Base-by-base conservation (phyloP, 371 early-diverging fungal genomes). In the Mucor racemosus region DNA sequence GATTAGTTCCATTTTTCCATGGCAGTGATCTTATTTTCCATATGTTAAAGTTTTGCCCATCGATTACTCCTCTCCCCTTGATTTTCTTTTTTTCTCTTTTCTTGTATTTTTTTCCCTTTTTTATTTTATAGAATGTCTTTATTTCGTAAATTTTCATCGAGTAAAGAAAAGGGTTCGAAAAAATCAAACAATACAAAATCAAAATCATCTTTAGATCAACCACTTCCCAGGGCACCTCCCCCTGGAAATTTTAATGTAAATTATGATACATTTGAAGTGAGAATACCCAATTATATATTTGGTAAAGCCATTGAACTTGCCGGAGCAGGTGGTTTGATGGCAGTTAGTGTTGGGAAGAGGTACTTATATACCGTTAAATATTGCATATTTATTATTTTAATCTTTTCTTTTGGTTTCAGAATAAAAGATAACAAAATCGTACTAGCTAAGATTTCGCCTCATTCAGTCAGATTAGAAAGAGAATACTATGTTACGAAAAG, bases 401-500 rank as follows among this genome's bases (percentile, higher is more conserved):
- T 40, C 4, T n/a, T 53, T 33, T 5, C 7, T 8, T 56, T 14
- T 17, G 35, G 5, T 13, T 39, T 6, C 26, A 76, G 78, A 65
- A 58, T 62, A 15, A 65, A 31, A 31, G 78, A 80, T 50, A 62
- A 71, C 39, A 62, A 63, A 11, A 64, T 73, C 15, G 74, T 80
- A 1, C 38, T 80, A 9, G 81, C 72, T 14, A 80, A 80, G 66
- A 59, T 80, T 17, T 80, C 81, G 54, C 75, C 78, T 14, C 76
- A 80, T 48, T 60, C 75, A 9, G 66, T 78, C 26, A 71, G 78
- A 50, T 53, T 80, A 19, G 81, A 80, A 41, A 57, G 81, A 68
- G 81, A 80, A 61, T 80, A 76, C 39, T 75, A 80, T 35, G 68
- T 78, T n/a, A 60, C 78, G 19, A 74, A 76, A 46, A 60, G 78